A percentile compares a stretch with the other conserved stretches of the same genome.
phyloP scores from a whole-genome alignment of 768 basidiomycete species.

The Amanita thiersii region DNA sequence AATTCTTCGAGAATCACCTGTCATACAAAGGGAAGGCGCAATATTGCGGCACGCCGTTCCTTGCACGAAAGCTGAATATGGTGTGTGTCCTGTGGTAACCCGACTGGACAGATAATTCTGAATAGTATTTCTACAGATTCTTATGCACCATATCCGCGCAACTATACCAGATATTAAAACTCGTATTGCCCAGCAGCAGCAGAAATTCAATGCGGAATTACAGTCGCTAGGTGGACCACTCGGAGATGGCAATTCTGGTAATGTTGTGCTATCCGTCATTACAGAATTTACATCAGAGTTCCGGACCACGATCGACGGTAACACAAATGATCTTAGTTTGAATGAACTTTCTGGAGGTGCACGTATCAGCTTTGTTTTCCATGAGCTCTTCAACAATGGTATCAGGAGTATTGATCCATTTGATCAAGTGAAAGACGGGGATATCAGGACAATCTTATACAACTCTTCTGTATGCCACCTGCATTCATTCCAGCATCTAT shows the following conservation, averaged over 20 bases:
- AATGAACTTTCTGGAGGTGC: conserved; percentile 99
- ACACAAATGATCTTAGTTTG: conserved; percentile 88
- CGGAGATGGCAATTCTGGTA: conserved; percentile 80
- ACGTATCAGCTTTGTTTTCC: conserved; percentile 97
- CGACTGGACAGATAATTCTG: no score
- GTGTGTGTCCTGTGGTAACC: no score
- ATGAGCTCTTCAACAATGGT: conserved; percentile 96
- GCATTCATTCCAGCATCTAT: background rate
- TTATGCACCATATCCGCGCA: conserved; percentile 98
- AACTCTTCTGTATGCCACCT: conserved; percentile 85
- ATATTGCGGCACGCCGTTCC: conserved; percentile 96
- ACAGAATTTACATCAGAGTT: conserved; percentile 98
- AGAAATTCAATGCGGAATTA: conserved; percentile 84
- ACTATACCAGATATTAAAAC: conserved; percentile 99
- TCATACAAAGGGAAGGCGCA: conserved; percentile 92
- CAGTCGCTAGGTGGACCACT: conserved; percentile 76
- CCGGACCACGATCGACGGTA: conserved; percentile 94
- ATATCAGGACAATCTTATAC: conserved; percentile 92
- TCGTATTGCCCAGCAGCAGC: conserved; percentile 84
- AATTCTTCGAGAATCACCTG: conserved; percentile 91
- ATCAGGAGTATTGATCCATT: conserved; percentile 96
- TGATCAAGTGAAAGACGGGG: conserved; percentile 97
- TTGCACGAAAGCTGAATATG: conserved; percentile 92
- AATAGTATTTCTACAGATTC: conserved; percentile 48
- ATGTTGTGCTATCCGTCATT: conserved; percentile 93